Evolutionary conservation across 1,284 basidiomycete species (phyloP), one percentile per base, ranked within the genome.

Genomic region (Cutaneotrichosporon mucoides): DNA sequence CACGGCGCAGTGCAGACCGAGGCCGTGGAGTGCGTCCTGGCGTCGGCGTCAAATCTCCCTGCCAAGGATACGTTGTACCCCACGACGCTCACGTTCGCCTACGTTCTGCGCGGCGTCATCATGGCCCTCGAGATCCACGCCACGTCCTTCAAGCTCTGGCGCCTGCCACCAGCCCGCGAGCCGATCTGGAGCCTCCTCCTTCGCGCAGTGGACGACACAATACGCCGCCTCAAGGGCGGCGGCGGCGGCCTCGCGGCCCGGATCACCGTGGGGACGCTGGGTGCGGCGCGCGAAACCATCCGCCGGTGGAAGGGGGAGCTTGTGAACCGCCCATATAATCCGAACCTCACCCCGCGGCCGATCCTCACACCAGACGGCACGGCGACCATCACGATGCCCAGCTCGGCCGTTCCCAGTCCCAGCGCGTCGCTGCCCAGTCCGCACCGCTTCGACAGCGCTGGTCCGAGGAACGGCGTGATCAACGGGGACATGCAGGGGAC

Each of bases 191-290:
- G 40, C 6, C 15, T 13, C 15, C 40, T 56, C 11, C 16, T 56
- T 33, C 34, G 48, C 5, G 13, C n/a, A 1, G 48, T 37, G 15
- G 48, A 50, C n/a, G 55, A 56, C 36, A 45, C 47, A 34, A 16
- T 50, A 10, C 48, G 47, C 41, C 42, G 8, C 8, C 16, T 56
- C 68, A 59, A 73, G 72, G n/a, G 76, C 73, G 42, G 68, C 64
- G 24, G 44, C 24, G n/a, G 44, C 9, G 38, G 38, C 6, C 16
- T 51, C n/a, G 49, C 37, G 1, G 37, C 37, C 1, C 15, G 38
- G 9, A 40, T 51, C 5, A 24, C 38, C 0, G 37, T 41, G 10
- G 38, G 37, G 9, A 36, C 15, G 2, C 10, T 38, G 4, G 38
- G 37, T 0, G 49, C 49, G 4, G 49, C 49, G 2, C 37, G 49